phyloP scores from a whole-genome alignment of 345 rosid genomes.

The Gossypium arboreum region DNA sequence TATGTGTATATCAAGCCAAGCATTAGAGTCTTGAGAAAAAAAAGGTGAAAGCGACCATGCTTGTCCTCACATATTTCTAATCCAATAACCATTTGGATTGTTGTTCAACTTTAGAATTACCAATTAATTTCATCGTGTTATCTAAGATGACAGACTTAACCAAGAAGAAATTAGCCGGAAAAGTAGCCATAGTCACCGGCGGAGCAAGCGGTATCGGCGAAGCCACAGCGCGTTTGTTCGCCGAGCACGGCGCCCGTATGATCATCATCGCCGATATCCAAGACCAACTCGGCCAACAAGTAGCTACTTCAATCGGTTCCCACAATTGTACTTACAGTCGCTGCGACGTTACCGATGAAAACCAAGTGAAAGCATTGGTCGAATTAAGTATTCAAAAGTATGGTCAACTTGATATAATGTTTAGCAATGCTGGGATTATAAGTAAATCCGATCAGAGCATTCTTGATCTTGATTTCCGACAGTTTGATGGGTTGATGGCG shows the following conservation, averaged over 20 bases:
- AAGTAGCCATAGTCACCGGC: slow-evolving; percentile 18
- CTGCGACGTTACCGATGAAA: slow-evolving; percentile 12
- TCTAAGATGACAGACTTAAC: background rate
- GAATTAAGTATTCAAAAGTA: background rate
- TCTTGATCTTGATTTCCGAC: slow-evolving; percentile 2
- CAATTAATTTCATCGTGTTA: background rate
- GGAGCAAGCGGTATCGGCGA: slow-evolving; percentile 17
- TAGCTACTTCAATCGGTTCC: background rate
- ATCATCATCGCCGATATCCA: slow-evolving; percentile 16
- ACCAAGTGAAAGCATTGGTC: slow-evolving; percentile 6
- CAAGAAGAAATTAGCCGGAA: slow-evolving; percentile 7
- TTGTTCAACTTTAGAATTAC: background rate
- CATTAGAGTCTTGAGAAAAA: background rate
- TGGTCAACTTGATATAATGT: slow-evolving; percentile 9
- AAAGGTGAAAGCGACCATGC: background rate
- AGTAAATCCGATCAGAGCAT: background rate
- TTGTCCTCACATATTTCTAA: background rate
- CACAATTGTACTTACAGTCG: background rate
- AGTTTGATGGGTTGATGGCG: slow-evolving; percentile 1
- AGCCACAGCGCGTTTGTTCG: slow-evolving; percentile 10
- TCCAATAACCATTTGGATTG: background rate
- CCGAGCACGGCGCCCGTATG: slow-evolving; percentile 3
- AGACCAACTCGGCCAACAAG: slow-evolving; percentile 8
- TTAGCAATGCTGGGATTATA: slow-evolving; percentile 2
- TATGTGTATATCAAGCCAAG: background rate